A percentile compares a stretch with the other conserved stretches of the same genome.
Evolutionary conservation across 441 rosid genomes (phyloP).

Genomic region (Euphorbia corollata): DNA sequence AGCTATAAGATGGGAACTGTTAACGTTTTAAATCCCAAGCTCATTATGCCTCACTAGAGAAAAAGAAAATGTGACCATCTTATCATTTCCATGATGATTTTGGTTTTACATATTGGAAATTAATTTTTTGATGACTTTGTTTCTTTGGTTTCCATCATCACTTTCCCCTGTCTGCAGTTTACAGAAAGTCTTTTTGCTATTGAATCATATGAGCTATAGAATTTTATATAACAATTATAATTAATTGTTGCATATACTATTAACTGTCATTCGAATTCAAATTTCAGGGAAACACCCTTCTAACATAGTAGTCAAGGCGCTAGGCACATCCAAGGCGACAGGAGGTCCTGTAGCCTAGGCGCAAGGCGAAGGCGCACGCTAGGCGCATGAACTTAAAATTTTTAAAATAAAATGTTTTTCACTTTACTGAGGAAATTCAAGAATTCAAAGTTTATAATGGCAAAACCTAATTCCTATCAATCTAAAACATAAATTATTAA

Average conservation of each 20-base stretch:
- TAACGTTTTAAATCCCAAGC: background rate
- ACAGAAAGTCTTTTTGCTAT: background rate
- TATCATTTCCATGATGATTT: background rate
- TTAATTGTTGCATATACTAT: background rate
- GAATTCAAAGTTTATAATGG: too few species aligned
- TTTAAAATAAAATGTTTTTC: too few species aligned
- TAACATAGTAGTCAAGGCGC: too few species aligned
- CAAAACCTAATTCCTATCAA: too few species aligned
- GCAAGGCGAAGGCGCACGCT: too few species aligned
- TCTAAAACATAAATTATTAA: too few species aligned
- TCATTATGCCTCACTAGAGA: slow-evolving; percentile 3
- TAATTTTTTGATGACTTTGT: background rate
- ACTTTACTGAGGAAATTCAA: too few species aligned
- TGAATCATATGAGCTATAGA: too few species aligned
- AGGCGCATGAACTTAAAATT: too few species aligned
- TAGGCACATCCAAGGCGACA: too few species aligned
- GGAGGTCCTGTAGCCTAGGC: too few species aligned
- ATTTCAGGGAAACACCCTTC: background rate
- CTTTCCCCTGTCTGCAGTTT: background rate
- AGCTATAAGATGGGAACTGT: background rate
- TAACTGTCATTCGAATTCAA: background rate
- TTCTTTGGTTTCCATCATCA: background rate
- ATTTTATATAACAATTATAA: background rate
- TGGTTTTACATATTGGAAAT: background rate
- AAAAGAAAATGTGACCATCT: background rate